These are phyloP conservation scores for Symbiodinium pilosum DNA, from an alignment of 73 alveolate genomes.

Conservation along the genomic window DNA sequence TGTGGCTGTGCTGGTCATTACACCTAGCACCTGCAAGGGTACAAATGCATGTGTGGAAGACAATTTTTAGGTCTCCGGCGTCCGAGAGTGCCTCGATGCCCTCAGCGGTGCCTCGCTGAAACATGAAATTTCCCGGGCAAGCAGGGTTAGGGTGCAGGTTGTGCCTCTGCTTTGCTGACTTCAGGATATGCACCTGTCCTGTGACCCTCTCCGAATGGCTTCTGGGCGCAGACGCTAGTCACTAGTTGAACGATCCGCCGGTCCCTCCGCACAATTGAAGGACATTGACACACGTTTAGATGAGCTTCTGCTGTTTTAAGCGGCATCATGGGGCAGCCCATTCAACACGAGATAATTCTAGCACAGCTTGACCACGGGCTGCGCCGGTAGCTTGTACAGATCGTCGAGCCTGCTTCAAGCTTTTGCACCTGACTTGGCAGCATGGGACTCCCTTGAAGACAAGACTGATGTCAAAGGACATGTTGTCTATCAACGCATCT, in stretches of 20 bases:
- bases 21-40: no score
- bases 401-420: neutral
- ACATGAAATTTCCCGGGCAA: neutral
- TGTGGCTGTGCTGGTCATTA: neutral
- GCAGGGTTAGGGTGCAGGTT: neutral
- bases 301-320: no score
- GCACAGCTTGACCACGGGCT: neutral
- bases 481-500: no score
- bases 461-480: no score
- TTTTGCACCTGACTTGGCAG: neutral
- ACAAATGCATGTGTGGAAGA: neutral
- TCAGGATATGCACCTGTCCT: neutral
- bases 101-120: neutral
- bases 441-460: no score
- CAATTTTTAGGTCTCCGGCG: neutral
- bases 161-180: neutral
- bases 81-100: slow-evolving; percentile 61
- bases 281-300: no score
- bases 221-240: neutral
- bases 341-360: neutral
- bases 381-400: neutral
- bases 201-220: no score
- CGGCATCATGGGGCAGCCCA: no score
- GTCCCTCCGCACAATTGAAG: no score
- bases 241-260: no score